Base-by-base conservation (phyloP, 768 basidiomycete species). In the Termitomyces sp. region DNA sequence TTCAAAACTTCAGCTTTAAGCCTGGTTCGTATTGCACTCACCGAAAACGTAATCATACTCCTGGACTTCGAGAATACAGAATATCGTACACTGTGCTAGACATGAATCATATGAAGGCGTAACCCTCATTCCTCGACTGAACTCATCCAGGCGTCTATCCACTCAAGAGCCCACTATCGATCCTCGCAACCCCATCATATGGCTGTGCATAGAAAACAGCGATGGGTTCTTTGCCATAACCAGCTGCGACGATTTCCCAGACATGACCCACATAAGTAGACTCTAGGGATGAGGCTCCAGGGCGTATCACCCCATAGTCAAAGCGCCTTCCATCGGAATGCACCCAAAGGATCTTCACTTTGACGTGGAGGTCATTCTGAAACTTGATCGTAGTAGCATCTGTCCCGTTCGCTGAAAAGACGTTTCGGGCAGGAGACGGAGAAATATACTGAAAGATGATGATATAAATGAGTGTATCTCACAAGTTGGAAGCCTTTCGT, bases 371-470 rank as follows among this genome's bases (percentile, higher is more conserved):
- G 22, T 12, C n/a, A 35, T 66, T 66, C 3, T 58, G 55, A 46
- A 66, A 66, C 15, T n/a, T 56, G n/a, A 66, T 63, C 16, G 15
- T 35, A 24, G 62, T 63, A 13, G 59, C n/a, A 15, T 20, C 11
- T n/a, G n/a, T n/a, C n/a, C n/a, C n/a, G 28, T 28, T 28, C 28
- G 28, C 28, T 28, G 28, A 28, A 28, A 28, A 28, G 28, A 28
- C 28, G 28, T 38, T 45, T 16, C 2, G 22, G 20, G 38, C 2
- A n/a, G 24, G 18, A n/a, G 38, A 46, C 12, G 64, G 49, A 36
- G 1, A 16, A 7, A 49, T 7, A 7, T 36, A 5, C 64, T 65
- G 24, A 11, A 32, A 4, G 13, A 22, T 13, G 28, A 55, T 20
- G 28, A 22, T 13, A 38, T n/a, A 22, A 24, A 44, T 61, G n/a